Conservation (phyloP, 2,329 filamentous ascomycete genomes). For the Blastomyces percursus region DNA sequence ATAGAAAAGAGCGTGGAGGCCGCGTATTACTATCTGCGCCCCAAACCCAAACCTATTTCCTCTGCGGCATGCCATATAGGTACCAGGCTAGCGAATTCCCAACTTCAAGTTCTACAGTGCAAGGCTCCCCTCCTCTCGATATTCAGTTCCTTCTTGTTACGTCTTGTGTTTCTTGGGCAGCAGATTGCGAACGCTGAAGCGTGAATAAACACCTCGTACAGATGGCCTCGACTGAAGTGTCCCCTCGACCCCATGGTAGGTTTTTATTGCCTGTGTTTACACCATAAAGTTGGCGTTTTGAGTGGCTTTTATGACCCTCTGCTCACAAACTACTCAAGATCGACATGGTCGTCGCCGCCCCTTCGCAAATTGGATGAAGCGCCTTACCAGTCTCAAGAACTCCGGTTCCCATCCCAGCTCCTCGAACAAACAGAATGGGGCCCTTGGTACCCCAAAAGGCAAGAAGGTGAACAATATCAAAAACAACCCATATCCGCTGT, state of each 20-base stretch:
- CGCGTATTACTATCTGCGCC: neutral
- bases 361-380: conserved; percentile 90
- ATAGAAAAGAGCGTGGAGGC: neutral
- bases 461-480: conserved; percentile 56
- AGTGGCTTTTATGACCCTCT: conserved; percentile 7
- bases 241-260: conserved; percentile 36
- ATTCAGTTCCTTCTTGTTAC: neutral
- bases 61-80: neutral
- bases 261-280: conserved; percentile 1
- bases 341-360: conserved; percentile 66
- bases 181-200: neutral
- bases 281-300: neutral
- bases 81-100: neutral
- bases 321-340: conserved; percentile 38
- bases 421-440: conserved; percentile 28
- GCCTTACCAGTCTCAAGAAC: conserved; percentile 74
- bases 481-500: conserved; percentile 89
- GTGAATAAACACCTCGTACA: neutral
- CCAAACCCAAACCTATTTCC: neutral
- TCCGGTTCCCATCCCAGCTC: conserved; percentile 43
- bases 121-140: neutral
- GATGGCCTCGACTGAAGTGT: conserved; percentile 32
- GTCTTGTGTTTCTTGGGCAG: neutral
- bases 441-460: conserved; percentile 21
- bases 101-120: neutral